phyloP scores from a whole-genome alignment of 2,329 filamentous ascomycete genomes.

The Botrytis fragariae region DNA sequence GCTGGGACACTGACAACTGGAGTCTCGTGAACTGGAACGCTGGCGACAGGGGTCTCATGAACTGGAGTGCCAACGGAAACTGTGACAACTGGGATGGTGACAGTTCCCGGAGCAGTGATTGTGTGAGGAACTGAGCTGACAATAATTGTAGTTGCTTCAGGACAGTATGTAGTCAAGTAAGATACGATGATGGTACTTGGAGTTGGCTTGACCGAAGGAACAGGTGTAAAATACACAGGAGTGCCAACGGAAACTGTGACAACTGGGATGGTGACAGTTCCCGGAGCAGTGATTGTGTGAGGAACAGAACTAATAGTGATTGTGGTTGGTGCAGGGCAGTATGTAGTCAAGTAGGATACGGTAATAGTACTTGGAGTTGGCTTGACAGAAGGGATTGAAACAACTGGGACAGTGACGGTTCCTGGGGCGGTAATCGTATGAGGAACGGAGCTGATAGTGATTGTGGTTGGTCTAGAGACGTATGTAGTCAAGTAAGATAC shows the following conservation, averaged over 20 bases:
- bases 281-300: slow-evolving; percentile 23
- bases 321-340: slow-evolving; percentile 22
- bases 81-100: slow-evolving; percentile 25
- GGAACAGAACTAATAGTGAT: slow-evolving; percentile 29
- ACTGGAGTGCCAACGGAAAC: slow-evolving; percentile 13
- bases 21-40: neutral
- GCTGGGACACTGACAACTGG: neutral
- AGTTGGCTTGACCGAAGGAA: slow-evolving; percentile 1
- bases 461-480: slow-evolving; percentile 22
- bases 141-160: slow-evolving; percentile 23
- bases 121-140: slow-evolving; percentile 29
- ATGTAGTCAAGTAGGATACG: slow-evolving; percentile 18
- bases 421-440: slow-evolving; percentile 23
- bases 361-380: slow-evolving; percentile 12
- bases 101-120: slow-evolving; percentile 23
- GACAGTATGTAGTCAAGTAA: slow-evolving; percentile 17
- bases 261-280: slow-evolving; percentile 21
- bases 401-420: slow-evolving; percentile 21
- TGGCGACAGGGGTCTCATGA: neutral
- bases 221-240: neutral
- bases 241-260: slow-evolving; percentile 20
- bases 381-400: slow-evolving; percentile 11
- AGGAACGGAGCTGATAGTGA: slow-evolving; percentile 29
- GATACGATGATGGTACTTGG: slow-evolving; percentile 16
- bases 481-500: slow-evolving; percentile 19